Base-by-base conservation (phyloP, 768 basidiomycete genomes). In the Floccularia luteovirens region DNA sequence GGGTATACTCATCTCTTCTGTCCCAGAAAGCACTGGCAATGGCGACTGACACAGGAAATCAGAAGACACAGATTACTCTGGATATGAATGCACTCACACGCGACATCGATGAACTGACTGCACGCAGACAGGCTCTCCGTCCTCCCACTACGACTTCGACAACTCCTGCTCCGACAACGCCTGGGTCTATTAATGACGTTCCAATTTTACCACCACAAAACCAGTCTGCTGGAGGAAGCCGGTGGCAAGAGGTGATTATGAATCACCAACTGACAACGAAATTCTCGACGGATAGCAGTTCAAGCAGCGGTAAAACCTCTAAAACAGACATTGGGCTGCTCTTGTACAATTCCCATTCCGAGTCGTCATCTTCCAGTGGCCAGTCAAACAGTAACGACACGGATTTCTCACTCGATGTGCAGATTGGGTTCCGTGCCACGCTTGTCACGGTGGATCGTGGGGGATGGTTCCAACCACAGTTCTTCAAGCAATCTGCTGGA, bases 391-490 rank as follows among this genome's bases (percentile, higher is more conserved):
- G 20, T 17, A 12, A 34, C 8, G 20, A 19, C 16, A 19, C n/a
- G 6, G 16, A 34, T 7, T 8, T 19, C 6, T 34, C 32, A 7
- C 20, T 14, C 20, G 32, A 34, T 34, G 16, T 34, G 8, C 32
- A 34, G 20, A 24, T 52, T 13, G 48, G 45, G 1, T 42, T 52
- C 24, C 48, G 49, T 3, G 48, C 44, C 2, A 50, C 51, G 1
- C 44, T 52, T 0, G 51, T 50, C 5, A 51, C 51, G 4, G 47
- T 51, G 10, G 51, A 53, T 27, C 49, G 50, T 4, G 42, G 41
- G 1, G 49, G 51, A 2, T 53, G 51, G 51, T 53, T 53, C 47
- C 51, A 48, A 32, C 51, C 51, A 0, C 49, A 51, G 23, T 48
- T 53, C 36, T 53, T 53, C 43, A 33, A 36, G 7, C 36, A 50